Conservation (phyloP, 2,329 filamentous ascomycete genomes). For the Microsporum audouinii region DNA sequence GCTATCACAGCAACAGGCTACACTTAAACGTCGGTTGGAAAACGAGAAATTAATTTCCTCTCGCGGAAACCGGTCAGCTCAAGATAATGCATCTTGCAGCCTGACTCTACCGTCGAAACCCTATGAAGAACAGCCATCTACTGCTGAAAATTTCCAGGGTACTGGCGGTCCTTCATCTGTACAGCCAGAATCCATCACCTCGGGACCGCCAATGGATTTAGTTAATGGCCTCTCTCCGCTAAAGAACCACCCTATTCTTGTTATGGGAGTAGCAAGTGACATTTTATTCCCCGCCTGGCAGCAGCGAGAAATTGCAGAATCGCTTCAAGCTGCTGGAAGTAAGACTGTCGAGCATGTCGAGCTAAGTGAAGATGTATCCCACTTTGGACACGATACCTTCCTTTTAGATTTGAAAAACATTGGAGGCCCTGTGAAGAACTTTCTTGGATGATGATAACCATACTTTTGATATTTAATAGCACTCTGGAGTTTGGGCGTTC, state of each 20-base stretch:
- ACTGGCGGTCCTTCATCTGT: neutral
- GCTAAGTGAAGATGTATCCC: constrained; percentile 81
- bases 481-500: neutral
- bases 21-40: constrained; percentile 50
- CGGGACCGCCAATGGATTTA: constrained; percentile 61
- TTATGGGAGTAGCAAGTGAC: constrained; percentile 90
- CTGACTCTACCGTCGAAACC: constrained; percentile 71
- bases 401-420: constrained; percentile 85
- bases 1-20: constrained; percentile 53
- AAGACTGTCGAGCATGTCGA: constrained; percentile 75
- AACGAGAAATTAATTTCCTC: constrained; percentile 49
- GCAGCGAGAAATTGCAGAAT: constrained; percentile 83
- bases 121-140: constrained; percentile 66
- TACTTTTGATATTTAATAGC: neutral
- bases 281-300: constrained; percentile 98
- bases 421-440: constrained; percentile 68
- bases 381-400: constrained; percentile 97
- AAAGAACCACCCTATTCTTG: constrained; percentile 66
- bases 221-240: constrained; percentile 61
- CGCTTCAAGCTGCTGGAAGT: constrained; percentile 67
- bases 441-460: constrained; percentile 48
- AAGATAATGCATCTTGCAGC: constrained; percentile 51
- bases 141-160: neutral
- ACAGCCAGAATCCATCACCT: constrained; percentile 17
- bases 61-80: constrained; percentile 22